Percentiles rank a stretch among this genome's conserved stretches.
phyloP scores from a whole-genome alignment of 2,329 filamentous ascomycete species.

The Neoarthrinium moseri region DNA sequence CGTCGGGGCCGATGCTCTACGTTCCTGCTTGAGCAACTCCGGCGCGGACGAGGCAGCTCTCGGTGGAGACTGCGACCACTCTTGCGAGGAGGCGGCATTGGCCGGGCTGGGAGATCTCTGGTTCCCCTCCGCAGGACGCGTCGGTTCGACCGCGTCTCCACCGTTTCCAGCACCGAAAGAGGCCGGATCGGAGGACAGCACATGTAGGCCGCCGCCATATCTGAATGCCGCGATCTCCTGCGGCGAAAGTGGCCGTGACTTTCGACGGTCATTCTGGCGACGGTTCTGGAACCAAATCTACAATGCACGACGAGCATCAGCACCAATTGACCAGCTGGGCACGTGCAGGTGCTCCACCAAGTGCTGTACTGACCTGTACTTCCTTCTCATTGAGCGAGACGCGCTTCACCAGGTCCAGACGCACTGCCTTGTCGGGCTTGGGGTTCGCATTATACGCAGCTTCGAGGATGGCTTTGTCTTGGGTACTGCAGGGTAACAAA shows the following conservation, averaged over 20 bases:
- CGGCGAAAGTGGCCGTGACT: conserved; percentile 77
- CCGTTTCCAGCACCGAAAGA: conserved; percentile 17
- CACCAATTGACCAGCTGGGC: conserved; percentile 7
- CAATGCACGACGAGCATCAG: conserved; percentile 19
- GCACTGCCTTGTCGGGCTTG: conserved; percentile 88
- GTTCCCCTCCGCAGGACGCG: conserved; percentile 17
- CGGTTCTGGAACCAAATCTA: conserved; percentile 99
- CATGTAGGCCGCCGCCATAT: conserved; percentile 50
- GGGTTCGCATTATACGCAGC: conserved; percentile 80
- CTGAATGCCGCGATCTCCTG: conserved; percentile 69
- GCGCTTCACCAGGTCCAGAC: conserved; percentile 78
- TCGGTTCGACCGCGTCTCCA: conserved; percentile 13
- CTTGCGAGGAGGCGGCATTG: conserved; percentile 17
- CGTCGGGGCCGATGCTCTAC: conserved; percentile 10
- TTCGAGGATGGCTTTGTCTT: conserved; percentile 88
- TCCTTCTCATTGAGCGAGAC: conserved; percentile 93
- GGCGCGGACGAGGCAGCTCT: conserved; percentile 7
- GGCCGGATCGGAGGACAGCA: conserved; percentile 45
- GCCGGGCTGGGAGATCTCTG: conserved; percentile 16
- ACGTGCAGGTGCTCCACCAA: conserved; percentile 4
- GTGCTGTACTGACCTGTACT: conserved; percentile 71
- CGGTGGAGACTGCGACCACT: conserved; percentile 21
- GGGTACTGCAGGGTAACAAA: conserved; percentile 54
- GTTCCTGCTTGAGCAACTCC: conserved; percentile 11
- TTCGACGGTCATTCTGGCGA: conserved; percentile 87